Conservation (phyloP, 768 basidiomycete genomes). For the Leccinellum albellum region DNA sequence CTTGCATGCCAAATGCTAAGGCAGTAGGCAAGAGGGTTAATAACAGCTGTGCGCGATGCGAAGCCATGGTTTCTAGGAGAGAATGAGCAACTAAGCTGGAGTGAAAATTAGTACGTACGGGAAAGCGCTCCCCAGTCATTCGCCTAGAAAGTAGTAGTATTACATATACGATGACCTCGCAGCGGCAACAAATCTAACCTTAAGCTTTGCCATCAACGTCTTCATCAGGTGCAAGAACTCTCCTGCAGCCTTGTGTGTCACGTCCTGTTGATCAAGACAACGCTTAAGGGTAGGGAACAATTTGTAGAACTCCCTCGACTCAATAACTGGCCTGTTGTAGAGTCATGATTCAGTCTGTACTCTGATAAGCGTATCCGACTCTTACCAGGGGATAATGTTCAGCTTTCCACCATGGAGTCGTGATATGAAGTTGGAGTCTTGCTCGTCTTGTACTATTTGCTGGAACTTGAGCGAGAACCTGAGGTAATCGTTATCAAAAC, state of each 20-base stretch:
- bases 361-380: not conserved
- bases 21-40: conserved; percentile 42
- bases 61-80: conserved; percentile 41
- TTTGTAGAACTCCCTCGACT: conserved; percentile 54
- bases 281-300: conserved; percentile 46
- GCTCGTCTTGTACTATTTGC: conserved; percentile 57
- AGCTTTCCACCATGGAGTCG: conserved; percentile 52
- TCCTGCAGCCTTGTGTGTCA: conserved; percentile 48
- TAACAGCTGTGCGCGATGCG: conserved; percentile 43
- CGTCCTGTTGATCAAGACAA: conserved; percentile 43
- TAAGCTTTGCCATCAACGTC: conserved; percentile 63
- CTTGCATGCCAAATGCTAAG: conserved; percentile 45
- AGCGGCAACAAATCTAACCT: conserved; percentile 36
- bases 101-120: conserved; percentile 31
- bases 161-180: not conserved
- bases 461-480: conserved; percentile 58
- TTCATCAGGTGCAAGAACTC: conserved; percentile 56
- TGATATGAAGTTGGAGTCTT: conserved; percentile 58
- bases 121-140: conserved; percentile 63
- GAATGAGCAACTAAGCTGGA: not conserved
- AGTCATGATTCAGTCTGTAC: not conserved
- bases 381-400: conserved; percentile 54
- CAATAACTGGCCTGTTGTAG: conserved; percentile 48
- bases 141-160: conserved; percentile 33
- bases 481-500: not conserved